Conservation (phyloP, 1,284 basidiomycete genomes). For the Apiotrichum porosum region DNA sequence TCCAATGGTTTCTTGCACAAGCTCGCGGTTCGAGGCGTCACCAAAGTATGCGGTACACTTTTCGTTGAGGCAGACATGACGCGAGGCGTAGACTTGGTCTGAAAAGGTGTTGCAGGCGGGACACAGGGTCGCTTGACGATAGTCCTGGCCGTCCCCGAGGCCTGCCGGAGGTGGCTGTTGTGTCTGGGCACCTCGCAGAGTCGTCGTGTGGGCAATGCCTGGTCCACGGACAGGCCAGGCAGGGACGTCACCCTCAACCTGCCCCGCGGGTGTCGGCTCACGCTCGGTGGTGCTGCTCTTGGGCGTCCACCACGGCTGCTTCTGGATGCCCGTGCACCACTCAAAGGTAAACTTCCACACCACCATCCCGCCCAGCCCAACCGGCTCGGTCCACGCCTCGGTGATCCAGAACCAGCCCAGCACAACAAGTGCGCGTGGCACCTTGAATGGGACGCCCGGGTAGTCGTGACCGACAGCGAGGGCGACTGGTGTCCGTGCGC, state of each 20-base stretch:
- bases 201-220: conserved; percentile 13
- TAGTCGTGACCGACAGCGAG: conserved; percentile 39
- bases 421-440: conserved; percentile 33
- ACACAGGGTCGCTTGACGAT: not conserved
- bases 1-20: no score
- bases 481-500: conserved; percentile 37
- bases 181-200: conserved; percentile 8
- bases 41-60: conserved; percentile 2
- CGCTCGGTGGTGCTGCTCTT: not conserved
- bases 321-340: conserved; percentile 30
- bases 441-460: conserved; percentile 31
- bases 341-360: conserved; percentile 44
- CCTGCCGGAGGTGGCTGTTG: not conserved
- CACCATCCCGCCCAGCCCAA: conserved; percentile 3
- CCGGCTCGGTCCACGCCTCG: conserved; percentile 46
- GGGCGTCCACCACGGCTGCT: conserved; percentile 36
- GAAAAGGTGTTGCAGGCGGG: conserved; percentile 3
- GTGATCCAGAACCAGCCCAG: conserved; percentile 48
- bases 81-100: conserved; percentile 10
- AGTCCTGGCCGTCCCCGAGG: not conserved
- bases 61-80: conserved; percentile 16
- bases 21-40: not conserved
- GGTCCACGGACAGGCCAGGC: conserved; percentile 18
- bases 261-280: not conserved
- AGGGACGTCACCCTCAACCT: not conserved